phyloP scores from a whole-genome alignment of 306 rosid species.

The Cicer chorassanicum region DNA sequence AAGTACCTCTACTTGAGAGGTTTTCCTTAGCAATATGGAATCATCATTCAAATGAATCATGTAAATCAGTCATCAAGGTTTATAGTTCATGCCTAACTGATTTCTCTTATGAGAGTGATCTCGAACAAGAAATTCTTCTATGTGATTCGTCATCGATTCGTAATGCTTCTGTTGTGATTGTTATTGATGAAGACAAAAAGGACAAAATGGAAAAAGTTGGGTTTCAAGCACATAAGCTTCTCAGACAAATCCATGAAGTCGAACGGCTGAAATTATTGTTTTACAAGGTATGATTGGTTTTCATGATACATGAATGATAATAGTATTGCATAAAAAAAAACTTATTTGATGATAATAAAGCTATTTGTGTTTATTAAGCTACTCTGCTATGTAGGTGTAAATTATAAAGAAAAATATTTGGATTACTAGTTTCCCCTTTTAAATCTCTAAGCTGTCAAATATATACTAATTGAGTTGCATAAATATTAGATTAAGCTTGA shows the following conservation, averaged over 20 bases:
- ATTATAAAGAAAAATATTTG: too few relatives aligned
- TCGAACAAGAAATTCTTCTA: conserved; percentile 36
- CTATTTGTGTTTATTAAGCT: too few relatives aligned
- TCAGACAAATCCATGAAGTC: conserved; percentile 43
- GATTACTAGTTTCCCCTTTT: too few relatives aligned
- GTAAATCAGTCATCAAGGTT: conserved; percentile 41
- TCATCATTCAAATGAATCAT: conserved; percentile 34
- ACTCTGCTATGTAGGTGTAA: too few relatives aligned
- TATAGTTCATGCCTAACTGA: conserved; percentile 26
- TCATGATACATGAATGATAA: conserved; percentile 1
- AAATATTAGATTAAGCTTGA: neutral
- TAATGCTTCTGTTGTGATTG: conserved; percentile 50
- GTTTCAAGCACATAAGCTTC: conserved; percentile 33
- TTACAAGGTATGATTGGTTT: conserved; percentile 51
- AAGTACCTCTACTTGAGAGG: conserved; percentile 50
- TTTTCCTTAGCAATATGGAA: conserved; percentile 43
- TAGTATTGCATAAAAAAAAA: neutral
- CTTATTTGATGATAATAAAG: neutral
- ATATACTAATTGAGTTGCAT: too few relatives aligned
- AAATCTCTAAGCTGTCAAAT: too few relatives aligned
- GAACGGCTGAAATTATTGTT: conserved; percentile 46
- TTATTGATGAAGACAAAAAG: conserved; percentile 42
- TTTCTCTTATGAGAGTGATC: conserved; percentile 55
- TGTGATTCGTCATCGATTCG: conserved; percentile 30
- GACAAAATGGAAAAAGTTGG: conserved; percentile 13